Evolutionary conservation across 2,329 filamentous ascomycete species (phyloP).

Genomic region (Apiospora koreana): DNA sequence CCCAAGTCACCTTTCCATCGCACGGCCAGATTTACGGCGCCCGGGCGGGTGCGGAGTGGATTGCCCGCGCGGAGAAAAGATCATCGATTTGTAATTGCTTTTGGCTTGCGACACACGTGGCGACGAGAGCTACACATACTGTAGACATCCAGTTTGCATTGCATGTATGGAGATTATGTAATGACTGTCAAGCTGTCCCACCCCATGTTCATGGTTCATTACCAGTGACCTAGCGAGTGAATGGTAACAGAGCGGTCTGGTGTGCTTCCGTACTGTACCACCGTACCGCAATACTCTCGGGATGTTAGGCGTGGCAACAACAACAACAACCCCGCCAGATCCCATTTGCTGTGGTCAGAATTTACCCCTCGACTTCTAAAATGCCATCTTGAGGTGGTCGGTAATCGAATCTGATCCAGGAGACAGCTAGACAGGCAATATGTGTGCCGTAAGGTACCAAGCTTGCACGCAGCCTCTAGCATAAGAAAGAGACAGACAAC

Average conservation of each 20-base stretch:
- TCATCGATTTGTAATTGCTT: neutral
- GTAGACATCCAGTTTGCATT: no score
- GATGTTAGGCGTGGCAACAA: neutral
- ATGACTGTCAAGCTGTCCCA: neutral
- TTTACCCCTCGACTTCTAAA: neutral
- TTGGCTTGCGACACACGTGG: neutral
- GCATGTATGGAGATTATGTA: neutral
- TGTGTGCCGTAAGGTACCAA: no score
- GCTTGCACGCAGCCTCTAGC: neutral
- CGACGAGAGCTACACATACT: neutral
- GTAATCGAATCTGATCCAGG: neutral
- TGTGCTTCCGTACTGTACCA: no score
- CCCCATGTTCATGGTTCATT: neutral
- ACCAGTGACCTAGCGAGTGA: neutral
- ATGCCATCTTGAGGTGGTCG: neutral
- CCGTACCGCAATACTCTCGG: neutral
- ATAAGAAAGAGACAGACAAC: neutral
- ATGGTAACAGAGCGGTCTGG: neutral
- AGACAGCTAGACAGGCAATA: no score
- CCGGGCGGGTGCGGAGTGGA: neutral
- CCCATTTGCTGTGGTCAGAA: neutral
- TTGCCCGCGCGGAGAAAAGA: neutral
- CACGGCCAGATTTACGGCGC: neutral
- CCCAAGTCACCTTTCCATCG: neutral
- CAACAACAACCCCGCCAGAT: neutral